These are phyloP conservation scores for Cercophora sp. DNA, from an alignment of 495 filamentous ascomycete genomes.

Conservation along the genomic window DNA sequence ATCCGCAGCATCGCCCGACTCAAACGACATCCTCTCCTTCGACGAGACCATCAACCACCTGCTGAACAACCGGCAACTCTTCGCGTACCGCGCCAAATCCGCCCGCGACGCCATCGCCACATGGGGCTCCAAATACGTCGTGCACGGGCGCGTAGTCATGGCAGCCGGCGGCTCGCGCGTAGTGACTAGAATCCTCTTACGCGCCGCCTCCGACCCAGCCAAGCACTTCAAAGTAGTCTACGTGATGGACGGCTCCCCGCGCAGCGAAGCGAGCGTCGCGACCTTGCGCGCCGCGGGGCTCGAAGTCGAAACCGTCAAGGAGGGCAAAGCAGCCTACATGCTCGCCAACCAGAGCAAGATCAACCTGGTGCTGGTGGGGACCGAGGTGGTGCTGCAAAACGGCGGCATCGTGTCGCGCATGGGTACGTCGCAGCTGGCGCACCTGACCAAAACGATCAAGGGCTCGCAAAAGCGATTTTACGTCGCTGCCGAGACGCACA, in stretches of 20 bases:
- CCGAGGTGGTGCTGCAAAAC: slow-evolving; percentile 92
- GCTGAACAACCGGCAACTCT: slow-evolving; percentile 75
- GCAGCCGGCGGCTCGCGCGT: slow-evolving; percentile 85
- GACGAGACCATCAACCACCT: slow-evolving; percentile 77
- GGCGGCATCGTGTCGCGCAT: slow-evolving; percentile 86
- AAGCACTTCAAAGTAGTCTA: slow-evolving; percentile 81
- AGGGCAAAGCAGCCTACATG: slow-evolving; percentile 78
- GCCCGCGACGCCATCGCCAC: slow-evolving; percentile 76
- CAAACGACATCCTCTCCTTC: slow-evolving; percentile 61
- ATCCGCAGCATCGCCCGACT: slow-evolving; percentile 44
- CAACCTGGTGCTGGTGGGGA: slow-evolving; percentile 79
- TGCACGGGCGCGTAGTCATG: slow-evolving; percentile 71
- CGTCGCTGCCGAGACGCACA: slow-evolving; percentile 92
- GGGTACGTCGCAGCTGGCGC: slow-evolving; percentile 87
- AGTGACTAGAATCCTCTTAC: slow-evolving; percentile 68
- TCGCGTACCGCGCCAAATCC: slow-evolving; percentile 82
- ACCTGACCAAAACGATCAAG: slow-evolving; percentile 69
- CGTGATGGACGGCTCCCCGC: slow-evolving; percentile 55
- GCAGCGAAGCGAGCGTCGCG: slow-evolving; percentile 56
- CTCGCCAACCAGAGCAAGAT: slow-evolving; percentile 64
- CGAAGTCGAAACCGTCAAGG: slow-evolving; percentile 73
- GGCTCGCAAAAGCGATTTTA: slow-evolving; percentile 66
- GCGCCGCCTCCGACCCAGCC: slow-evolving; percentile 59
- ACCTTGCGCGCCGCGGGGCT: slow-evolving; percentile 69
- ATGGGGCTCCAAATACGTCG: slow-evolving; percentile 71